phyloP scores from a whole-genome alignment of 805 yeast species.

The Ascoidea rubescens region DNA sequence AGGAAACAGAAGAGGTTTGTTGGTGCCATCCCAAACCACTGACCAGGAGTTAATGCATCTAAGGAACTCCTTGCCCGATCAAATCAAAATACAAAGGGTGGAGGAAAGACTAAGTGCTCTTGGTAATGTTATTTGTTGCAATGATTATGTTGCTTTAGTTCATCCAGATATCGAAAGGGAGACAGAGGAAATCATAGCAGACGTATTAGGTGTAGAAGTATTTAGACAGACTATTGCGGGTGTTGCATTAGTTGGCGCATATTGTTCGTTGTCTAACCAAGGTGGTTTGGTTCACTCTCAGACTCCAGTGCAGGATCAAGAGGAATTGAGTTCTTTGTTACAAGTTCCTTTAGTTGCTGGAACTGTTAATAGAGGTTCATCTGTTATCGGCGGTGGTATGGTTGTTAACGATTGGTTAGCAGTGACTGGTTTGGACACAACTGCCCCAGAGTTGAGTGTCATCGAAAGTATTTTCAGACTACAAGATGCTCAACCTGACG shows the following conservation, averaged over 20 bases:
- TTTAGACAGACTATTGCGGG: constrained; percentile 99
- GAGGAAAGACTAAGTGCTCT: constrained; percentile 95
- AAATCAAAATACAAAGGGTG: constrained; percentile 91
- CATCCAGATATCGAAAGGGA: constrained; percentile 99
- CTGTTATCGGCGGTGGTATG: constrained; percentile 97
- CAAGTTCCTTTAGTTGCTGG: constrained; percentile 99
- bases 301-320: constrained; percentile 95
- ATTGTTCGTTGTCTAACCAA: constrained; percentile 88
- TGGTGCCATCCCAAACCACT: constrained; percentile 95
- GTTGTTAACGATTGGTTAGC: constrained; percentile 98
- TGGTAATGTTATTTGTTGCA: constrained; percentile 97
- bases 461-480: constrained; percentile 91
- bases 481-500: constrained; percentile 82
- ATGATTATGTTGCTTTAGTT: constrained; percentile 96
- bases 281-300: constrained; percentile 99
- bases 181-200: constrained; percentile 96
- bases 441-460: constrained; percentile 96
- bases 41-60: constrained; percentile 97
- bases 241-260: constrained; percentile 92
- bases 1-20: constrained; percentile 92
- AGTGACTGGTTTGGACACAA: constrained; percentile 92
- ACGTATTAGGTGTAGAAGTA: constrained; percentile 95
- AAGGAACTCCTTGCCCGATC: constrained; percentile 91
- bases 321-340: constrained; percentile 85
- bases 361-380: constrained; percentile 93